Evolutionary conservation across 1,284 basidiomycete genomes (phyloP).

Genomic region (Leccinum holopus): DNA sequence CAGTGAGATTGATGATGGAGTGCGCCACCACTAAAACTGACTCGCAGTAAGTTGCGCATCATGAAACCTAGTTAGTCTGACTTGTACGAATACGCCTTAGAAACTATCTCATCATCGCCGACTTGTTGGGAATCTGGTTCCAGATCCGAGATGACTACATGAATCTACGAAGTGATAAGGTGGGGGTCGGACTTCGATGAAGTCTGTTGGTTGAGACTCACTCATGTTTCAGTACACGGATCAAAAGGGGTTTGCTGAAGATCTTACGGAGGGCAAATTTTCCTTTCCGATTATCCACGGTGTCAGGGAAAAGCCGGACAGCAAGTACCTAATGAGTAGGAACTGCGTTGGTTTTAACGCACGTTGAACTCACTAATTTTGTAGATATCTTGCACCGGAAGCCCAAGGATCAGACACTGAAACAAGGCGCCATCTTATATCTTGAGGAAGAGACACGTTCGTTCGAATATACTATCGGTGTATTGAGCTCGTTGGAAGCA

Average conservation of each 20-base stretch:
- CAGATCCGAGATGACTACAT: neutral
- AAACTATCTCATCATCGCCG: neutral
- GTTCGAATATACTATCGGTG: neutral
- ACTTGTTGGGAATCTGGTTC: neutral
- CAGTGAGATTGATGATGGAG: neutral
- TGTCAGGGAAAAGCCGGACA: neutral
- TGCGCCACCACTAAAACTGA: neutral
- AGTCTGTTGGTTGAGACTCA: neutral
- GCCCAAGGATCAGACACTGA: neutral
- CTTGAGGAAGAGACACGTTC: neutral
- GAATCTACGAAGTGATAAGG: neutral
- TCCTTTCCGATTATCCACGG: neutral
- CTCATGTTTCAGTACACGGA: neutral
- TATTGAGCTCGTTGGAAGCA: neutral
- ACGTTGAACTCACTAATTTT: neutral
- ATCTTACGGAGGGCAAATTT: neutral
- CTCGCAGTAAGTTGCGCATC: neutral
- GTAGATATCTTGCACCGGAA: neutral
- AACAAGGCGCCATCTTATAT: neutral
- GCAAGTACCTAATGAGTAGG: neutral
- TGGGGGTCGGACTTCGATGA: neutral
- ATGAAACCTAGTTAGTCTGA: neutral
- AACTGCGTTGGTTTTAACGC: neutral
- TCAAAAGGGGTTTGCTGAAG: neutral
- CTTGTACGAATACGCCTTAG: neutral